Evolutionary conservation across 2,329 filamentous ascomycete species (phyloP).

Genomic region (Fusarium denticulatum): DNA sequence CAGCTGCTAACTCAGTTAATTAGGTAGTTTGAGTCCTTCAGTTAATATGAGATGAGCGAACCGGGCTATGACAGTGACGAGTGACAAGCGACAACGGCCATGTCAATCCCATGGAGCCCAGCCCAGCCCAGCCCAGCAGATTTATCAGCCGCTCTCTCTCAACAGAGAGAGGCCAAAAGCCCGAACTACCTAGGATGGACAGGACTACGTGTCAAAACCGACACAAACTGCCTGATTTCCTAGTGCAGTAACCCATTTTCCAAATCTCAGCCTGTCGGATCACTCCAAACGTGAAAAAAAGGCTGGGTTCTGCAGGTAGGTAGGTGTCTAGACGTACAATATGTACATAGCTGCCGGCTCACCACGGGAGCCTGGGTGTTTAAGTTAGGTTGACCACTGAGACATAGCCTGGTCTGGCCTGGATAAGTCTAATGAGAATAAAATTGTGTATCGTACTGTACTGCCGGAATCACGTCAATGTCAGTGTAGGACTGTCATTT

Average conservation of each 20-base stretch:
- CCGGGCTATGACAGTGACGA: constrained; percentile 30
- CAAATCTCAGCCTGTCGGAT: constrained; percentile 26
- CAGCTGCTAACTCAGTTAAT: background rate
- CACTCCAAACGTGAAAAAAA: constrained; percentile 20
- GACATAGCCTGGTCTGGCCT: constrained; percentile 11
- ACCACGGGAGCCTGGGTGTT: constrained; percentile 25
- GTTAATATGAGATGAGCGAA: constrained; percentile 20
- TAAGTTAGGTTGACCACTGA: background rate
- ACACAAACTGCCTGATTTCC: constrained; percentile 26
- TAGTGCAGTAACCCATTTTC: constrained; percentile 21
- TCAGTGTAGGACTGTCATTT: background rate
- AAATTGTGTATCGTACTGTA: constrained; percentile 29
- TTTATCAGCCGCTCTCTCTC: constrained; percentile 42
- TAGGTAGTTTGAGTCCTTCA: background rate
- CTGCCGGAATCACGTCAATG: constrained; percentile 24
- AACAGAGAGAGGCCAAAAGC: constrained; percentile 5
- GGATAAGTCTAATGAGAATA: background rate
- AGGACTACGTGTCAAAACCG: constrained; percentile 20
- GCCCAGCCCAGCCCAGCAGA: constrained; percentile 29
- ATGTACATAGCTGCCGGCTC: constrained; percentile 3
- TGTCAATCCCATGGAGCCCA: background rate
- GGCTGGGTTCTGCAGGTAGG: constrained; percentile 31
- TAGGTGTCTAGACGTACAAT: background rate
- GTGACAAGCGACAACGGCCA: constrained; percentile 32
- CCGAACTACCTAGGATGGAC: background rate